Evolutionary conservation across 768 basidiomycete species (phyloP).

Genomic region (Panellus pusillus): DNA sequence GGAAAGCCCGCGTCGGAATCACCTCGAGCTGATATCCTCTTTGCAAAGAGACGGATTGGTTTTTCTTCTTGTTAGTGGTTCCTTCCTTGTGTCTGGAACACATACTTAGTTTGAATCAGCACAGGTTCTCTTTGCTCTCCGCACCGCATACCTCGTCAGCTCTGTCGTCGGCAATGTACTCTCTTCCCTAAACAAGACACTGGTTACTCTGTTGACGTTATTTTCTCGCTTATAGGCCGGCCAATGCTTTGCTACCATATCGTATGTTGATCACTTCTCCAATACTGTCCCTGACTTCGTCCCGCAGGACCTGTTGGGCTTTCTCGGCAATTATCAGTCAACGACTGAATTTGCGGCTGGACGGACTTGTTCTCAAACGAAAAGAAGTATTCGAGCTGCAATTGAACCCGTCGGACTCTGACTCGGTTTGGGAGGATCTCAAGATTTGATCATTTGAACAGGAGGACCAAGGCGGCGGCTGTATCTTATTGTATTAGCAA

Average conservation of each 20-base stretch:
- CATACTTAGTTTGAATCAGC: no score
- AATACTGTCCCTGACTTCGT: background rate
- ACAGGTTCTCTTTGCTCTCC: background rate
- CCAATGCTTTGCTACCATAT: background rate
- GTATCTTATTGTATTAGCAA: no score
- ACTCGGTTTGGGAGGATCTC: no score
- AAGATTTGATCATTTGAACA: no score
- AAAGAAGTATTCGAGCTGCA: background rate
- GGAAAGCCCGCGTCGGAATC: background rate
- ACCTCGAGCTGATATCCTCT: background rate
- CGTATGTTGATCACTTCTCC: background rate
- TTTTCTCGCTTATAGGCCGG: background rate
- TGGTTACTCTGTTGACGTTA: background rate
- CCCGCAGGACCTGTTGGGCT: background rate
- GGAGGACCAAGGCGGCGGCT: no score
- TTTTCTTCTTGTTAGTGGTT: background rate
- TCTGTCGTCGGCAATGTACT: background rate
- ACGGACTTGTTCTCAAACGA: background rate
- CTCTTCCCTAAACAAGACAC: no score
- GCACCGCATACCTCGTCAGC: background rate
- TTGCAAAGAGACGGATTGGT: background rate
- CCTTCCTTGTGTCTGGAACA: no score
- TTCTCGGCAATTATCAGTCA: background rate
- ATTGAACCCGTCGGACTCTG: no score
- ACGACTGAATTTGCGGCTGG: background rate